Evolutionary conservation across 495 filamentous ascomycete genomes (phyloP), one percentile per base, ranked within the genome.

Genomic region (Chaetomium fimeti): DNA sequence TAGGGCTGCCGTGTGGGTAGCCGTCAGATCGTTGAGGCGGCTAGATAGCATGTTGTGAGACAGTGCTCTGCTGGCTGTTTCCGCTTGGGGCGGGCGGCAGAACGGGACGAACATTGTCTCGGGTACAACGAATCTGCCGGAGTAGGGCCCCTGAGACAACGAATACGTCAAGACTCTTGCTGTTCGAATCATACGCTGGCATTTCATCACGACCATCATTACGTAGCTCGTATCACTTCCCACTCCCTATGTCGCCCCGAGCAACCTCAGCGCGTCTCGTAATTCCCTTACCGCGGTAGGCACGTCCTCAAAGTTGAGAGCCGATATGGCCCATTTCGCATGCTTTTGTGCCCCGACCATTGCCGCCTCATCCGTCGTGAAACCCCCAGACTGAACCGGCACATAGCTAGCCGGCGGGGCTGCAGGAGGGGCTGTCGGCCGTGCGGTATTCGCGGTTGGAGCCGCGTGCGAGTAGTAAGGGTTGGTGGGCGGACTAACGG

Each of bases 321-420:
- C 94, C 24, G 94, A 98, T 38, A 98, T 93, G 0, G 94, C 95
- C 93, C 93, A 98, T 70, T 89, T 91, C 0, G 94, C 93, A 78
- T 97, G 94, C 69, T 98, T 98, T 73, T 97, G 92, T 12, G 94
- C 94, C 64, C 84, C 81, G 3, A 83, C 71, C 36, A 97, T 90
- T 4, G 90, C 80, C 65, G 85, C 81, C 71, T 97, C 92, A 72
- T 98, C 92, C 0, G 81, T 74, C 9, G 64, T 59, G 51, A 71
- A 69, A 22, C 47, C 25, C 27, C 63, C 57, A 42, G 67, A 61
- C 3, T 60, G 61, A 15, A 59, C 53, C 1, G 68, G 54, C 24
- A 57, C 58, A 36, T 72, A 69, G 45, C 43, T 65, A 3, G 38
- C 27, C 1, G 65, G 58, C 20, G 61, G 38, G 5, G 63, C 61